These are phyloP conservation scores for Tuber microsphaerosporum DNA, from an alignment of 495 filamentous ascomycete species.

Conservation along the genomic window DNA sequence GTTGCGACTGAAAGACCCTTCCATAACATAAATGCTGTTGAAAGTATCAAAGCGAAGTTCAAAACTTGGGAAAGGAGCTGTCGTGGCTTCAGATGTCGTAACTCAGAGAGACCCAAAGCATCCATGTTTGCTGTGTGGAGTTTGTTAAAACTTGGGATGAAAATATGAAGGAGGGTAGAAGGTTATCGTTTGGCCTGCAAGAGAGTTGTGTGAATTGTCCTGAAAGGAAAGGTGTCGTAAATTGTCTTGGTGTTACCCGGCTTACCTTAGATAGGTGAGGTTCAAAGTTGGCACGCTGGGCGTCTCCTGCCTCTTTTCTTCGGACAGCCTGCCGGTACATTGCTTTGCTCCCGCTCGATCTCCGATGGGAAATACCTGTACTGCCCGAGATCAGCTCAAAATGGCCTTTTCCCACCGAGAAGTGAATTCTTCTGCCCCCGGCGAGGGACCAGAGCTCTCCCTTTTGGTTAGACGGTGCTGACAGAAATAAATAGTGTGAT, in stretches of 20 bases:
- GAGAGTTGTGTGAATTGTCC: neutral
- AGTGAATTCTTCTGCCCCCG: neutral
- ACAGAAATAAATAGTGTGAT: neutral
- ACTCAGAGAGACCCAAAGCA: constrained; percentile 35
- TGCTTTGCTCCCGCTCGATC: neutral
- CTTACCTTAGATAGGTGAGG: neutral
- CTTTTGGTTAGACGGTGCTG: neutral
- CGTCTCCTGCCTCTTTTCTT: neutral
- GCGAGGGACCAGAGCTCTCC: neutral
- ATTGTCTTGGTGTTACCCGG: constrained; percentile 3
- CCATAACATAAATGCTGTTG: constrained; percentile 97
- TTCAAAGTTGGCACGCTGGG: neutral
- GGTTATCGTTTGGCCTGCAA: neutral
- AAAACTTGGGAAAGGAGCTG: constrained; percentile 82
- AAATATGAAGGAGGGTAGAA: neutral
- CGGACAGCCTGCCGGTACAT: neutral
- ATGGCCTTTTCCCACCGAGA: neutral
- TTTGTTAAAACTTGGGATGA: neutral
- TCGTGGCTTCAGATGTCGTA: constrained; percentile 56
- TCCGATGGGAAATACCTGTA: neutral
- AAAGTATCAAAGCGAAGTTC: constrained; percentile 91
- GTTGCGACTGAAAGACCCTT: constrained; percentile 83
- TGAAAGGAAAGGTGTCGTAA: constrained; percentile 1
- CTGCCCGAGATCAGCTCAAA: neutral
- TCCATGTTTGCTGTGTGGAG: constrained; percentile 7